Percentiles rank a stretch among this genome's conserved stretches.
Conservation (phyloP, 1,139 yeast species). For the Suzukiozyma palmioleophila region DNA sequence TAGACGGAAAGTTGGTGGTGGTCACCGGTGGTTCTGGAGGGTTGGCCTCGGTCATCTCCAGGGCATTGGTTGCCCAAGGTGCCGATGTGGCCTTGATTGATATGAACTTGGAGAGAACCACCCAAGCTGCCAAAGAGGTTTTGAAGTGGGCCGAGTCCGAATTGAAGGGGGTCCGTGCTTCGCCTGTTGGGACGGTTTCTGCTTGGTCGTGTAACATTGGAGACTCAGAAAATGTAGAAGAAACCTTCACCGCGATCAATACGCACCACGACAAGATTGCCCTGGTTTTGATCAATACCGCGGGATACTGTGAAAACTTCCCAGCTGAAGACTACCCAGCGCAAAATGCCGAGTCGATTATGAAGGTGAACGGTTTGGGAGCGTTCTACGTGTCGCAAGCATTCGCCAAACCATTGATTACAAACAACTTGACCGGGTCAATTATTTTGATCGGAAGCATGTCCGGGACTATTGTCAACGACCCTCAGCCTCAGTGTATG, state of each 20-base stretch:
- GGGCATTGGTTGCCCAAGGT: conserved; percentile 66
- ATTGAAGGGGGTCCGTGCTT: conserved; percentile 35
- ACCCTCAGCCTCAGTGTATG: conserved; percentile 49
- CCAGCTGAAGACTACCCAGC: conserved; percentile 79
- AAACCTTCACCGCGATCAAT: conserved; percentile 46
- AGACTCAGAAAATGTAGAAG: conserved; percentile 57
- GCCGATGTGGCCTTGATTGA: conserved; percentile 77
- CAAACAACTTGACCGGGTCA: conserved; percentile 49
- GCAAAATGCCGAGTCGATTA: conserved; percentile 59
- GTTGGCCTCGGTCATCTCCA: conserved; percentile 61
- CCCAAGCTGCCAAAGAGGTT: conserved; percentile 58
- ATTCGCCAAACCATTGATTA: conserved; percentile 64
- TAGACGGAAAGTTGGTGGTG: conserved; percentile 69
- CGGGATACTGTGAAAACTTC: conserved; percentile 81
- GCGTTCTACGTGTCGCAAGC: conserved; percentile 60
- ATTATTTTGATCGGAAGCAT: conserved; percentile 45
- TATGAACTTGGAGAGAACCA: conserved; percentile 56
- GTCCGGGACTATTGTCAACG: conserved; percentile 48
- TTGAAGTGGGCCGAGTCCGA: conserved; percentile 49
- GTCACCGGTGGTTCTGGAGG: conserved; percentile 87
- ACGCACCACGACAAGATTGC: conserved; percentile 58
- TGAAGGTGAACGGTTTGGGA: conserved; percentile 73
- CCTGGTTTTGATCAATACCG: conserved; percentile 66
- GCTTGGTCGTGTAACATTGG: conserved; percentile 80
- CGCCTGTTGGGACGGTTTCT: conserved; percentile 47